Base-by-base conservation (phyloP, 1,284 basidiomycete species). In the Malassezia globosa region DNA sequence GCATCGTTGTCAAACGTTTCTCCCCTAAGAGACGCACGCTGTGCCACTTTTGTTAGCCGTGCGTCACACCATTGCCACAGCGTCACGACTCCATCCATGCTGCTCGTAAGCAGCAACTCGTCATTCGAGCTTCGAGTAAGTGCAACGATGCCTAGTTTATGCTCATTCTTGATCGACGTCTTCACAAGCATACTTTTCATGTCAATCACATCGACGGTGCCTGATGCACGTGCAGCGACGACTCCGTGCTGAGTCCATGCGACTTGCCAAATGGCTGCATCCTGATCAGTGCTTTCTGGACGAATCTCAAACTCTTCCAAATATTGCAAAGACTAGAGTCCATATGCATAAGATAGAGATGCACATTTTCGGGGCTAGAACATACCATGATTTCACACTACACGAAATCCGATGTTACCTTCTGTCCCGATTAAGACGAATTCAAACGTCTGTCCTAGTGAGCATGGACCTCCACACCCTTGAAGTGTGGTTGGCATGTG, bases 281-380 rank as follows among this genome's bases (percentile, higher is more conserved):
- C 25, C 21, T 24, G 4, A 7, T 5, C 43, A 41, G 13, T 21
- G 5, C 22, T n/a, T 5, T 13, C 4, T 4, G n/a, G 36, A n/a
- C 8, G 19, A 14, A 39, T 22, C 36, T 45, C 24, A 37, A 40
- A 47, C 23, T 52, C 50, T 34, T 52, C 45, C n/a, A 52, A 23
- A 25, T 52, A 52, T 29, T 47, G 50, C 18, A 52, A 35, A 16
- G 49, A 51, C 49, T 46, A 13, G 24, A 8, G 39, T n/a, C n/a
- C n/a, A n/a, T n/a, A n/a, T n/a, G n/a, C n/a, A n/a, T n/a, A n/a
- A n/a, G n/a, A n/a, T n/a, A n/a, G n/a, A n/a, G n/a, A n/a, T n/a
- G n/a, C n/a, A n/a, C n/a, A n/a, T n/a, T n/a, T n/a, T n/a, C n/a
- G n/a, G n/a, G n/a, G n/a, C n/a, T n/a, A n/a, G n/a, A n/a, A n/a